Evolutionary conservation across 2,329 filamentous ascomycete species (phyloP).

Genomic region (Curvularia eragrostidis): DNA sequence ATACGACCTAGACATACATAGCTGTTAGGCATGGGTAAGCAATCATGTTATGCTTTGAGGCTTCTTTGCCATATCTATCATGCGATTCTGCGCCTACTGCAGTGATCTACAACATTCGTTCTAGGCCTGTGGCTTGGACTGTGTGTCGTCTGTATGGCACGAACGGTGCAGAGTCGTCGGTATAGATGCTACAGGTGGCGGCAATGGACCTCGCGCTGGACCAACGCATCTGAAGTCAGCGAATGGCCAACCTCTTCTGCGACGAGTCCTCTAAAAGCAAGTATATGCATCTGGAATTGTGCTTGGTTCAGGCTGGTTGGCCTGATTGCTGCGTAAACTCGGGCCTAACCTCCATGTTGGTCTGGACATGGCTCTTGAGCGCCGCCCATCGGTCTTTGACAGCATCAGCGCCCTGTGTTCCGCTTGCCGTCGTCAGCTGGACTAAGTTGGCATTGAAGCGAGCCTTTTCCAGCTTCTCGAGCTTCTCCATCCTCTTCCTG

Average conservation of each 20-base stretch:
- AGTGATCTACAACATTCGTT: not conserved
- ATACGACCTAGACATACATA: not conserved
- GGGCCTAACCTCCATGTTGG: slow-evolving; percentile 87
- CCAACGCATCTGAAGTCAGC: not conserved
- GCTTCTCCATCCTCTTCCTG: slow-evolving; percentile 79
- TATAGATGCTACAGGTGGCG: not conserved
- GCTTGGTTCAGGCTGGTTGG: not conserved
- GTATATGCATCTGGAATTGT: not conserved
- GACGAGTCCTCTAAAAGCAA: not conserved
- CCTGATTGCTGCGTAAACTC: slow-evolving; percentile 62
- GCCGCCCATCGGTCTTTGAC: slow-evolving; percentile 71
- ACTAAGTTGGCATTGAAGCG: slow-evolving; percentile 86
- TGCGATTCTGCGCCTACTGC: not conserved
- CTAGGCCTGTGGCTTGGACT: not conserved
- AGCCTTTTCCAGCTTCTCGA: slow-evolving; percentile 82
- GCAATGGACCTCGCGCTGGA: not conserved
- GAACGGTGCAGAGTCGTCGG: not conserved
- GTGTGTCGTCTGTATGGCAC: not conserved
- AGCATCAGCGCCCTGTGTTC: slow-evolving; percentile 22
- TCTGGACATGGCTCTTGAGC: slow-evolving; percentile 80
- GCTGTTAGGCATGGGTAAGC: not conserved
- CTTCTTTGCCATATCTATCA: not conserved
- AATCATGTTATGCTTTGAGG: not conserved
- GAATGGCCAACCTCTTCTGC: not conserved
- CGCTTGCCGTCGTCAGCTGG: slow-evolving; percentile 61